A percentile compares a stretch with the other conserved stretches of the same genome.
These are phyloP conservation scores for Dendrobium officinale DNA, from an alignment of 106 monocot genomes.

Conservation along the genomic window DNA sequence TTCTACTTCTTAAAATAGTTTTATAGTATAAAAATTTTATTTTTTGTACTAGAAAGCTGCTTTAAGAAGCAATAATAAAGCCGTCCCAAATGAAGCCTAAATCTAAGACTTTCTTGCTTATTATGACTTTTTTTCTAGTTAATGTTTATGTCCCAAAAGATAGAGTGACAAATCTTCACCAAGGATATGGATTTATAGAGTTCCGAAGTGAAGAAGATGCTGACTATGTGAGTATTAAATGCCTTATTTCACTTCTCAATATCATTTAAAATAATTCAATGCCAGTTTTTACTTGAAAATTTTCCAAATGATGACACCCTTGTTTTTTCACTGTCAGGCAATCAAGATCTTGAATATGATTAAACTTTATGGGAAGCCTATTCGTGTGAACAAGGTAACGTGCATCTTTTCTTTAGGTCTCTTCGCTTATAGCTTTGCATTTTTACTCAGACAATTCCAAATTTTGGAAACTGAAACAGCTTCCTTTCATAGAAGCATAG, in stretches of 20 bases:
- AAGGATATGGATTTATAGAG: slow-evolving; percentile 97
- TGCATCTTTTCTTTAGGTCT: neutral
- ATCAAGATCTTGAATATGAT: slow-evolving; percentile 99
- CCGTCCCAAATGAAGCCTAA: neutral
- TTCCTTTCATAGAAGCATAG: neutral
- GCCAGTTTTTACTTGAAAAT: neutral
- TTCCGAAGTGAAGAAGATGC: slow-evolving; percentile 98
- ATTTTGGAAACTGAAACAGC: neutral
- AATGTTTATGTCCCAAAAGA: slow-evolving; percentile 99
- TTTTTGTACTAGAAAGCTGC: no score
- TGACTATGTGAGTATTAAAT: slow-evolving; percentile 69
- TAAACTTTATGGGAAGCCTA: slow-evolving; percentile 94
- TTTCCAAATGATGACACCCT: neutral
- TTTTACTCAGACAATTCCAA: neutral
- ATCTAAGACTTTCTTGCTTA: neutral
- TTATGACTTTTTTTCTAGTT: slow-evolving; percentile 39
- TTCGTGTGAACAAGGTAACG: slow-evolving; percentile 87
- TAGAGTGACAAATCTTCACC: slow-evolving; percentile 98
- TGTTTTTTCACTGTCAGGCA: slow-evolving; percentile 35
- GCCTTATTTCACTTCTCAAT: neutral
- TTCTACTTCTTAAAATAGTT: no score
- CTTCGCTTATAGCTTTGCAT: neutral
- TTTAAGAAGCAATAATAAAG: no score
- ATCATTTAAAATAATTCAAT: neutral
- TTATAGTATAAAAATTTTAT: no score